Conservation (phyloP, 1,139 yeast species). For the Meyerozyma elateridarum region DNA sequence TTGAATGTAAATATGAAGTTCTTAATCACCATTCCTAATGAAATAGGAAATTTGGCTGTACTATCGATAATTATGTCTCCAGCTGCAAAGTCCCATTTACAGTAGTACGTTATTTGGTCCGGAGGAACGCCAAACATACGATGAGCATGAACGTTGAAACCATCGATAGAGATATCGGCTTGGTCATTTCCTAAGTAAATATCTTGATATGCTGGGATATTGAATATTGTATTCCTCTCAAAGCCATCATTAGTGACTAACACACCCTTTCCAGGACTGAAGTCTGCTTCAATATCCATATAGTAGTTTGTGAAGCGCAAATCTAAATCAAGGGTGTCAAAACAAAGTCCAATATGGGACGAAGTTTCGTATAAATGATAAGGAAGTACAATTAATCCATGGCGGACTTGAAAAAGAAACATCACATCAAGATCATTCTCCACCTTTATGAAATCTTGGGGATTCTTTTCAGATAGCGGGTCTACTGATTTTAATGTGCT, state of each 20-base stretch:
- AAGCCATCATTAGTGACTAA: constrained; percentile 20
- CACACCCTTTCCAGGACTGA: constrained; percentile 43
- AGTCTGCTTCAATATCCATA: constrained; percentile 73
- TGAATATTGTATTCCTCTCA: constrained; percentile 21
- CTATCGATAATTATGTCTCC: constrained; percentile 58
- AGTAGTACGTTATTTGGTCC: constrained; percentile 76
- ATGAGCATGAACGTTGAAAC: constrained; percentile 73
- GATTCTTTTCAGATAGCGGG: constrained; percentile 18
- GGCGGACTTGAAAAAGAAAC: constrained; percentile 62
- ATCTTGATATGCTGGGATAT: constrained; percentile 23
- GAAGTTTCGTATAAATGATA: constrained; percentile 62
- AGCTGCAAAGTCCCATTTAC: constrained; percentile 82
- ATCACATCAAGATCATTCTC: constrained; percentile 78
- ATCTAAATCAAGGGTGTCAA: constrained; percentile 69
- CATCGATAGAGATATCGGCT: constrained; percentile 55
- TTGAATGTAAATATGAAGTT: constrained; percentile 59
- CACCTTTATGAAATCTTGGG: constrained; percentile 40
- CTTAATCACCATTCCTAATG: constrained; percentile 37
- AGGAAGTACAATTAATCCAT: constrained; percentile 72
- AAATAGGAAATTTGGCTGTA: constrained; percentile 42
- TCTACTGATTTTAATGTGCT: constrained; percentile 3
- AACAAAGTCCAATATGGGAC: constrained; percentile 58
- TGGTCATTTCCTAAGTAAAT: constrained; percentile 14
- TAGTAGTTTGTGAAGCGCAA: constrained; percentile 85
- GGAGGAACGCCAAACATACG: constrained; percentile 94